These are phyloP conservation scores for Laguncularia racemosa DNA, from an alignment of 345 rosid species.

Conservation along the genomic window DNA sequence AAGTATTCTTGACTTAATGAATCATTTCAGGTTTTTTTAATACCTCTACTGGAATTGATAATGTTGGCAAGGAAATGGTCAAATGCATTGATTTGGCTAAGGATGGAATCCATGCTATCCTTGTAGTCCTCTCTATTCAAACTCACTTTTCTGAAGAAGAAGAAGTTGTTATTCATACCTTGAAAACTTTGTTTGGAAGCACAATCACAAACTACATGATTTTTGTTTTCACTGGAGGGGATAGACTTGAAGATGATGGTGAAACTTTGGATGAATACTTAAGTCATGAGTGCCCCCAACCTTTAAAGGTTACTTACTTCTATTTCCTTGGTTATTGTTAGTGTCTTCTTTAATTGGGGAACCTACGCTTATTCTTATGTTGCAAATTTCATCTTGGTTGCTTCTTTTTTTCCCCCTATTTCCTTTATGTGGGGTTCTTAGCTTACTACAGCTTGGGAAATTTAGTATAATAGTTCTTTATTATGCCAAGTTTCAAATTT, in stretches of 20 bases:
- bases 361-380: too few relatives aligned
- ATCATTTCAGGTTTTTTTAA: slow-evolving; percentile 69
- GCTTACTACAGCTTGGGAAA: too few relatives aligned
- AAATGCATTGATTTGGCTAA: slow-evolving; percentile 73
- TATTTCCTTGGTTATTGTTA: not conserved
- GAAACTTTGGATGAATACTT: slow-evolving; percentile 72
- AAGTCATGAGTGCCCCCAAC: slow-evolving; percentile 57
- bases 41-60: slow-evolving; percentile 45
- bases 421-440: too few relatives aligned
- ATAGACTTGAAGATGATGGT: slow-evolving; percentile 72
- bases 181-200: slow-evolving; percentile 69
- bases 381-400: too few relatives aligned
- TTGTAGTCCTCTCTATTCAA: slow-evolving; percentile 63
- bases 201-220: slow-evolving; percentile 74
- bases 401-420: too few relatives aligned
- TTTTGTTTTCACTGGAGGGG: slow-evolving; percentile 87
- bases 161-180: slow-evolving; percentile 48
- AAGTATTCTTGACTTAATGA: not conserved
- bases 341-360: too few relatives aligned
- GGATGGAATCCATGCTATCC: slow-evolving; percentile 84
- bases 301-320: slow-evolving; percentile 47
- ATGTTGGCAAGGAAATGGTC: slow-evolving; percentile 72
- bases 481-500: too few relatives aligned
- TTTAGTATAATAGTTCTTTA: too few relatives aligned
- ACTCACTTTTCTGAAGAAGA: slow-evolving; percentile 67